Base-by-base conservation (phyloP, 1,284 basidiomycete genomes). In the Phellopilus nigrolimitatus region DNA sequence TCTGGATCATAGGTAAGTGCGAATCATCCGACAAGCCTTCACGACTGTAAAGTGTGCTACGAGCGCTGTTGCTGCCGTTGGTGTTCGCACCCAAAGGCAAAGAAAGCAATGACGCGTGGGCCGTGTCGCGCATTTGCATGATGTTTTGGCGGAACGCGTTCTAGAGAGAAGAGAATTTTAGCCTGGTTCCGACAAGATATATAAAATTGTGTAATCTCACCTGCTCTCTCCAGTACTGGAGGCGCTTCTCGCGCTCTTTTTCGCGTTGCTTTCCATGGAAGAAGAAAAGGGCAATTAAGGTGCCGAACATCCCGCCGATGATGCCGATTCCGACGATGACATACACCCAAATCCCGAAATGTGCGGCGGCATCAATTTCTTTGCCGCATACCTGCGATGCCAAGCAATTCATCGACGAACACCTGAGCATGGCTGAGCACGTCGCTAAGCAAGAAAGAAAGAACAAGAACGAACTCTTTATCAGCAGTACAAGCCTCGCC, bases 191-290 rank as follows among this genome's bases (percentile, higher is more conserved):
- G 38, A 22, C 7, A 41, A 15, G 24, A 28, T 5, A 48, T 47
- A 47, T 15, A 24, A 21, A 10, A 4, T 17, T 15, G 21, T 28
- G 38, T 34, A 44, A 25, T 37, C 53, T 68, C 51, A 84, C 85
- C 75, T 90, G 88, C 71, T 93, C 90, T 59, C 84, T 82, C 84
- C 90, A 92, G 68, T 93, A 92, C 61, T 91, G 85, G 46, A 83
- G 70, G 58, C 90, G 82, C 67, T 85, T 88, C 68, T 88, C 82
- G 46, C 87, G 82, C 62, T 91, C 88, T 55, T 73, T 68, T 46
- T 84, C 82, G 60, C 89, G 80, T 56, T 84, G 76, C 56, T 79
- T 79, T 24, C 79, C 70, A 62, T 92, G 91, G 9, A 87, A 59
- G 60, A 83, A 72, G 70, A 81, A 90, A 30, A 93, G 71, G 4